Conservation (phyloP, 176 grass and related monocot genomes). For the Hordeum marinum region DNA sequence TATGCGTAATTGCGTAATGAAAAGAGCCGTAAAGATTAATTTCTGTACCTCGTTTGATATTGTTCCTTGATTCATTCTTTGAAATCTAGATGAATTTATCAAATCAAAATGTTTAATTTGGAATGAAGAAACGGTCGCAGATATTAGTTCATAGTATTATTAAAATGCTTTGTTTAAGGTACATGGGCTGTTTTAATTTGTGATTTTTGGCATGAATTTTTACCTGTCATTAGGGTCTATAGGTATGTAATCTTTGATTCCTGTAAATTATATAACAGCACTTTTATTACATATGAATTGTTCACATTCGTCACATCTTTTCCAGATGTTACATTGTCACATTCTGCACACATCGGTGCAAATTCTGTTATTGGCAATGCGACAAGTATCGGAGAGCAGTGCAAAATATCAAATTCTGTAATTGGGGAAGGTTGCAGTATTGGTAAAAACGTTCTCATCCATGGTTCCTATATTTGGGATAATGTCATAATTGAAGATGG, state of each 20-base stretch:
- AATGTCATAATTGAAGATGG: constrained; percentile 91
- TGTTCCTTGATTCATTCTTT: neutral
- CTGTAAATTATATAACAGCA: neutral
- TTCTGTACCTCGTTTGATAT: neutral
- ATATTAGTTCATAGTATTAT: neutral
- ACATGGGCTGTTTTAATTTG: neutral
- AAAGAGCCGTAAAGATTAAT: neutral
- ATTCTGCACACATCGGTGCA: constrained; percentile 62
- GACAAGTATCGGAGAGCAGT: constrained; percentile 67
- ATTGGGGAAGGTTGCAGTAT: constrained; percentile 69
- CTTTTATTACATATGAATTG: neutral
- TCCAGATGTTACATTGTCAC: constrained; percentile 70
- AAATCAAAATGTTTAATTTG: neutral
- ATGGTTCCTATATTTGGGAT: constrained; percentile 82
- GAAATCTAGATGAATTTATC: neutral
- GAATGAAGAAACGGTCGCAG: neutral
- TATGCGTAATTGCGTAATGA: constrained; percentile 16
- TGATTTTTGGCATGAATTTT: constrained; percentile 4
- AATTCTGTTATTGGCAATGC: constrained; percentile 69
- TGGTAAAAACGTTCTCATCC: constrained; percentile 64
- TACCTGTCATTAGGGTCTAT: neutral
- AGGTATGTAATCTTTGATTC: neutral
- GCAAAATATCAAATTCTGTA: constrained; percentile 65
- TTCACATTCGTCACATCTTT: constrained; percentile 18
- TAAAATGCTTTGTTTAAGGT: neutral